Base-by-base conservation (phyloP, 805 yeast genomes). In the Zygosaccharomyces siamensis region DNA sequence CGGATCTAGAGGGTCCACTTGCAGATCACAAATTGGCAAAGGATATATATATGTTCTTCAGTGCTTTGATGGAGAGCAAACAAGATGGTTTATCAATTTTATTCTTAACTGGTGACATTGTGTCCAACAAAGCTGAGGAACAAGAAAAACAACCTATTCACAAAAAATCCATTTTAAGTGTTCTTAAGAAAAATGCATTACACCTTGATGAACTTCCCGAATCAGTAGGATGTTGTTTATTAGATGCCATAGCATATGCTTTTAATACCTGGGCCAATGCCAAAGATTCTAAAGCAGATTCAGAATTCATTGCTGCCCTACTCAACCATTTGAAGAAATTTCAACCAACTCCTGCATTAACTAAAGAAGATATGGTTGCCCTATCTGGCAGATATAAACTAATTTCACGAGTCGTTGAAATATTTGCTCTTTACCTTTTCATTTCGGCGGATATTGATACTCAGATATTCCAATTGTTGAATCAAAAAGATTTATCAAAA, bases 11-110 rank as follows among this genome's bases (percentile, higher is more conserved):
- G 26, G 79, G 77, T 53, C 71, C 78, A 0, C 71, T 81, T 52
- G 81, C 78, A 46, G 78, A 76, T 53, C 74, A 73, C 50, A 64
- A 65, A n/a, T 67, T 82, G 40, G 78, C 80, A 51, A 75, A 80
- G 28, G 69, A 77, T 6, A 63, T 84, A 11, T 84, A 81, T 60
- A 80, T 77, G 48, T 83, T 86, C 51, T 77, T 86, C 46, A 75
- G 88, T 21, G 73, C 86, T 0, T 79, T 84, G 3, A 74, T 85
- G 77, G 79, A 76, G 49, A 84, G 87, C 4, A 78, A 80, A 40
- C 93, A 86, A 63, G 87, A 86, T 62, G 95, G 93, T 2, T 64
- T 86, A n/a, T 75, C 90, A 0, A 80, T 84, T 42, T 71, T 83
- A 23, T 80, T 86, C 53, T 72, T 86, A 30, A 83, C 86, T 21